These are phyloP conservation scores for Eucalyptus erythrocorys DNA, from an alignment of 345 rosid species.

Conservation along the genomic window DNA sequence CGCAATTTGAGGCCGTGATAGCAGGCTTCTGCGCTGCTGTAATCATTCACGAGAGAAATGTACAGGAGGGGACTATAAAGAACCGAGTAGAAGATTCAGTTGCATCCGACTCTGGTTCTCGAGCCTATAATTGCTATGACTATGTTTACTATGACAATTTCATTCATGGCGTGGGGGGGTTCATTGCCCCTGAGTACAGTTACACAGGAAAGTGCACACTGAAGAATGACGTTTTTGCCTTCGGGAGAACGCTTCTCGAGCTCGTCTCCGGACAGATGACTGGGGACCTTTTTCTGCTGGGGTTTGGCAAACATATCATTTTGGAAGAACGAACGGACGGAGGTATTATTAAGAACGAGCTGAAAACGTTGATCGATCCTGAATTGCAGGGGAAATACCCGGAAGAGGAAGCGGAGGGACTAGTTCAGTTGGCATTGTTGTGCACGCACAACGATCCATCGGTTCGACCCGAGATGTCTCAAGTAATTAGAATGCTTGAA, in stretches of 20 bases:
- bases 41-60: background rate
- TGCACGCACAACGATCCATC: background rate
- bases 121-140: background rate
- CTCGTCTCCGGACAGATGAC: background rate
- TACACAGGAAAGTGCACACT: background rate
- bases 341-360: no score
- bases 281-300: background rate
- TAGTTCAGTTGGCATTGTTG: background rate
- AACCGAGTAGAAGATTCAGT: background rate
- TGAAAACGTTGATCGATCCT: no score
- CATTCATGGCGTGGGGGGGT: background rate
- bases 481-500: background rate
- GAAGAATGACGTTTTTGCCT: background rate
- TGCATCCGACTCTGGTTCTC: background rate
- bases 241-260: background rate
- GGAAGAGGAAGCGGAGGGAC: background rate
- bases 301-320: no score
- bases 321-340: no score
- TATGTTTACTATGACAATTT: background rate
- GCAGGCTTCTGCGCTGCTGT: background rate
- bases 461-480: background rate
- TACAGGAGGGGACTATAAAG: background rate
- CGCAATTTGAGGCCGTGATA: background rate
- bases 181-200: background rate
- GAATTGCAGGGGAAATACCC: no score